Evolutionary conservation across 2,329 filamentous ascomycete species (phyloP).

Genomic region (Sarocladiaceae sp.): DNA sequence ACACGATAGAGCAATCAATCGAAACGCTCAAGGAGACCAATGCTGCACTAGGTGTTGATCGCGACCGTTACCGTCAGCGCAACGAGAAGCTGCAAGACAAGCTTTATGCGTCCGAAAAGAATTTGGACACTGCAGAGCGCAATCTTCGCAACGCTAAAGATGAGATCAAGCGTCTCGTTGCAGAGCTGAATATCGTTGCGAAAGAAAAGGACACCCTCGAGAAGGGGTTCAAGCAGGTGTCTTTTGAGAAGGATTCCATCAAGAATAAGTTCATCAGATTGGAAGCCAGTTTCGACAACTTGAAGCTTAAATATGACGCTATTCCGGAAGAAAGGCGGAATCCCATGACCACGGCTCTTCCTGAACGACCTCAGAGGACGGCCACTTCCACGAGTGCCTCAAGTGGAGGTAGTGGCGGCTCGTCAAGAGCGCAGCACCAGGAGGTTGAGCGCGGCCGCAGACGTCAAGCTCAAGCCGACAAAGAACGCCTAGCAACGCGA

Average conservation of each 20-base stretch:
- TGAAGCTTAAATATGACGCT: constrained; percentile 1
- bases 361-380: not conserved
- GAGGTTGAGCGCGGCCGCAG: not conserved
- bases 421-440: not conserved
- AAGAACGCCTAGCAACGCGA: constrained; percentile 31
- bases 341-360: not conserved
- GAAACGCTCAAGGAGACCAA: not conserved
- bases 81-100: not conserved
- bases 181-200: not conserved
- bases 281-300: not conserved
- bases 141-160: not conserved
- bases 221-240: not conserved
- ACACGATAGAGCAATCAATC: not conserved
- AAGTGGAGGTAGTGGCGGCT: not conserved
- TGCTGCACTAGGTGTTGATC: not conserved
- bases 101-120: not conserved
- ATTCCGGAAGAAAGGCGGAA: constrained; percentile 3
- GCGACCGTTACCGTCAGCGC: not conserved
- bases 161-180: not conserved
- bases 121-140: not conserved
- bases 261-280: not conserved
- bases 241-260: not conserved
- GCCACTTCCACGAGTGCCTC: constrained; percentile 1
- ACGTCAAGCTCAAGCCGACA: constrained; percentile 24
- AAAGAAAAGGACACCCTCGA: not conserved